Percentiles rank a stretch among this genome's conserved stretches.
Evolutionary conservation across 2,329 filamentous ascomycete genomes (phyloP).

Genomic region (Emergomyces orientalis): DNA sequence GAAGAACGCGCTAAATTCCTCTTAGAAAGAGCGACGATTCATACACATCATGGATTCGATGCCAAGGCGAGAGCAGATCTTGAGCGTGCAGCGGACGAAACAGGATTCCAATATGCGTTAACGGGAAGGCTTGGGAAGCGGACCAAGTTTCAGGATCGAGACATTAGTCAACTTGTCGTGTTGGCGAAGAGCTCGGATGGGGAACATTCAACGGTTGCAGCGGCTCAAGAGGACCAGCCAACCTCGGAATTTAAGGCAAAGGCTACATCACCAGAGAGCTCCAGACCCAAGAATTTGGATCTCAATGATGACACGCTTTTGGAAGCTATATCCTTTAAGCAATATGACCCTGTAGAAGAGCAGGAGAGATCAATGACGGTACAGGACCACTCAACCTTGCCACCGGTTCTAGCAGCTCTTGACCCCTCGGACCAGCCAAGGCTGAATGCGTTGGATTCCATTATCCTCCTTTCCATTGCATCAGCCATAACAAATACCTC

Average conservation of each 20-base stretch:
- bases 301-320: conserved; percentile 90
- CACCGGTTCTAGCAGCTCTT: conserved; percentile 53
- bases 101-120: conserved; percentile 69
- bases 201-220: conserved; percentile 13
- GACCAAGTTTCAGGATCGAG: conserved; percentile 36
- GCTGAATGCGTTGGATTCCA: conserved; percentile 74
- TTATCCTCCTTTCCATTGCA: conserved; percentile 68
- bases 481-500: conserved; percentile 87
- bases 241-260: conserved; percentile 11
- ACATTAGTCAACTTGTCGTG: conserved; percentile 77
- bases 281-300: conserved; percentile 58
- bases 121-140: conserved; percentile 73
- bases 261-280: conserved; percentile 20
- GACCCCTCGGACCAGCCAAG: conserved; percentile 74
- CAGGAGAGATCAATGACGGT: conserved; percentile 31
- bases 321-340: conserved; percentile 73
- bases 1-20: conserved; percentile 60
- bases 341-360: conserved; percentile 36
- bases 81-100: conserved; percentile 54
- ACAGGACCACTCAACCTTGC: conserved; percentile 44
- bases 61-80: conserved; percentile 63
- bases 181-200: conserved; percentile 61
- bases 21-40: conserved; percentile 71
- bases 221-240: conserved; percentile 15
- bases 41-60: conserved; percentile 76